Conservation (phyloP, 768 basidiomycete species). For the Vararia minispora region DNA sequence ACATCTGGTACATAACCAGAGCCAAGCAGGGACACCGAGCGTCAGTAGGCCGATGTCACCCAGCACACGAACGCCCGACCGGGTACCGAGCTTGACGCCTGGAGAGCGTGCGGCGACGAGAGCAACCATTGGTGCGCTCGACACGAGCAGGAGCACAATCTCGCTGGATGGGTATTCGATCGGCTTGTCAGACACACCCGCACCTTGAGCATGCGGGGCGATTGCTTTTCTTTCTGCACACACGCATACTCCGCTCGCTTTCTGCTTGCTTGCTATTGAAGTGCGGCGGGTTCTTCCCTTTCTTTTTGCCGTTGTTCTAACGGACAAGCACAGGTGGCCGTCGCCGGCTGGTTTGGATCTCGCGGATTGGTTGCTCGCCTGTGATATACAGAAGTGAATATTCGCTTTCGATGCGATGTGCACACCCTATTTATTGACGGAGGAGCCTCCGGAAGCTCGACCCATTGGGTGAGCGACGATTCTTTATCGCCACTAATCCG, state of each 20-base stretch:
- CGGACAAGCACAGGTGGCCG: slow-evolving; percentile 80
- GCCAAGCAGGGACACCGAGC: slow-evolving; percentile 66
- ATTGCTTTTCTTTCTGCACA: too few species aligned
- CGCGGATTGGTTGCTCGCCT: slow-evolving; percentile 70
- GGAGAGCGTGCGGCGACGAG: slow-evolving; percentile 6
- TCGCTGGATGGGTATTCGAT: slow-evolving; percentile 13
- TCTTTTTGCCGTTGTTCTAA: background rate
- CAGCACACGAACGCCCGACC: slow-evolving; percentile 27
- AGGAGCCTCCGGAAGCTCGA: slow-evolving; percentile 60
- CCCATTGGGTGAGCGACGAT: slow-evolving; percentile 78
- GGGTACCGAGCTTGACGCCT: slow-evolving; percentile 10
- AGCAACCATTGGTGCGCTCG: slow-evolving; percentile 8
- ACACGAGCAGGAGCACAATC: slow-evolving; percentile 8
- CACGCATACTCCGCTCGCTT: too few species aligned
- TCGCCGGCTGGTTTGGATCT: slow-evolving; percentile 81
- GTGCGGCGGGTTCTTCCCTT: slow-evolving; percentile 31
- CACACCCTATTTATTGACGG: slow-evolving; percentile 74
- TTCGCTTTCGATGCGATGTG: slow-evolving; percentile 74
- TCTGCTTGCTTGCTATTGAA: too few species aligned
- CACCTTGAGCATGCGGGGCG: too few species aligned
- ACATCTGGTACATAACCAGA: slow-evolving; percentile 88
- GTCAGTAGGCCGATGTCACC: slow-evolving; percentile 51
- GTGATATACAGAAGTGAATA: slow-evolving; percentile 68
- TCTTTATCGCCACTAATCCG: slow-evolving; percentile 52
- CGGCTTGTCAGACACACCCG: too few species aligned